Evolutionary conservation across 805 yeast species (phyloP).

Genomic region (Metschnikowia dekortorum): DNA sequence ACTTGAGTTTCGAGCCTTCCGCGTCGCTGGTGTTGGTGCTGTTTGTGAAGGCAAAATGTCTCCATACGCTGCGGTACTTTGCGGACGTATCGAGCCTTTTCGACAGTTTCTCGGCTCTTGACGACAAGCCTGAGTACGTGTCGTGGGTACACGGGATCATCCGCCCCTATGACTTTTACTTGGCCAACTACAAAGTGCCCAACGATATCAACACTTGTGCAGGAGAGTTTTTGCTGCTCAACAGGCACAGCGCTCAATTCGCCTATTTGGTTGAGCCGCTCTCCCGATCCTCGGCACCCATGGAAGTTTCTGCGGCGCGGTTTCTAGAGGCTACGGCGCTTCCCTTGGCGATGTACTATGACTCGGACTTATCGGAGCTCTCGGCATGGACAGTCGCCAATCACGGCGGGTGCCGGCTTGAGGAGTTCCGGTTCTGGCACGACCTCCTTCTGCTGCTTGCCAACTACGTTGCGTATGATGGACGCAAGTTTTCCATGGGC

Average conservation of each 20-base stretch:
- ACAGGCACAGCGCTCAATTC: constrained; percentile 17
- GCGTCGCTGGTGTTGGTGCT: background rate
- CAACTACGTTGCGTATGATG: constrained; percentile 1
- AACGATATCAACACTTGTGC: constrained; percentile 4
- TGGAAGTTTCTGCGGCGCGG: constrained; percentile 15
- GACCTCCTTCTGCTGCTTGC: constrained; percentile 7
- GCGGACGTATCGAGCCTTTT: constrained; percentile 13
- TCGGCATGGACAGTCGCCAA: constrained; percentile 21
- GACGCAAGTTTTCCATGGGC: background rate
- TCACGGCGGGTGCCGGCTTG: background rate
- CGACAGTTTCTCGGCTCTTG: constrained; percentile 15
- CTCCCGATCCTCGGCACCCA: constrained; percentile 5
- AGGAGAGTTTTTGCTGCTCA: constrained; percentile 12
- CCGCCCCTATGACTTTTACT: constrained; percentile 27
- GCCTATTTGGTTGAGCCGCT: constrained; percentile 23
- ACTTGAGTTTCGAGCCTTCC: background rate
- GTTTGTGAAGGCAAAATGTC: constrained; percentile 14
- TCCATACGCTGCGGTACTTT: constrained; percentile 11
- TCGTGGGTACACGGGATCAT: constrained; percentile 28
- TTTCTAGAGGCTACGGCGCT: constrained; percentile 20
- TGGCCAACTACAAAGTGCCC: constrained; percentile 22
- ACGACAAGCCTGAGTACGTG: constrained; percentile 15
- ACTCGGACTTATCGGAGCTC: constrained; percentile 23
- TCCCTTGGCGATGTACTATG: constrained; percentile 22
- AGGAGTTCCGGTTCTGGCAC: constrained; percentile 14